Base-by-base conservation (phyloP, 2,329 filamentous ascomycete genomes). In the Gremmenia infestans region DNA sequence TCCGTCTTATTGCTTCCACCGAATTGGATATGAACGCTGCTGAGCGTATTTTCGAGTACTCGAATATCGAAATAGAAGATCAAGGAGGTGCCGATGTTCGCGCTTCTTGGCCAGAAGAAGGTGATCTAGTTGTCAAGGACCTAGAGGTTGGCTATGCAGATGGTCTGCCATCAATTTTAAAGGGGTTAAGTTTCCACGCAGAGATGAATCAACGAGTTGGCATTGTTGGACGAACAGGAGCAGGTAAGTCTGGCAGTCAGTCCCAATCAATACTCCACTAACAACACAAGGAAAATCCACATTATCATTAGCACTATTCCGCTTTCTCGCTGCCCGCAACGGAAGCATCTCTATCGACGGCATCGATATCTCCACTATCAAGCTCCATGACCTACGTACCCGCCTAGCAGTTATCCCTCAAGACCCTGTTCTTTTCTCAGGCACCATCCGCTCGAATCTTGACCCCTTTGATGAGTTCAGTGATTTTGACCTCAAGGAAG, bases 381-480 rank as follows among this genome's bases (percentile, higher is more conserved):
- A 67, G 40, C 59, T 70, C 5, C 62, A 67, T 45, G 60, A 63
- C 15, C 58, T 70, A 25, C 61, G 68, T 7, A 63, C 61, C 7
- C 58, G 67, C 19, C 49, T 70, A 12, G 64, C 67, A 8, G 67
- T 70, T 43, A 69, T 70, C 17, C 67, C 68, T 1, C 68, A 70
- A 57, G 68, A 97, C 68, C 93, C 89, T 53, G 96, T 91, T 0
- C 78, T 97, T 1, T 97, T 97, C 74, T 91, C 86, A 23, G 92
- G 64, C 62, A 96, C 91, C 0, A 87, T 97, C 57, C 84, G 92
- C 59, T 90, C 79, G 70, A 97, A 97, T 69, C 80, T 97, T 19
- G 94, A 97, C 68, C 93, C 93, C 0, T 97, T 97, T 71, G 79
- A 84, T 15, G 74, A 88, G 32, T 95, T 93, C 73, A 89, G 85